These are phyloP conservation scores for Toxicodendron radicans DNA, from an alignment of 345 rosid species.

Conservation along the genomic window DNA sequence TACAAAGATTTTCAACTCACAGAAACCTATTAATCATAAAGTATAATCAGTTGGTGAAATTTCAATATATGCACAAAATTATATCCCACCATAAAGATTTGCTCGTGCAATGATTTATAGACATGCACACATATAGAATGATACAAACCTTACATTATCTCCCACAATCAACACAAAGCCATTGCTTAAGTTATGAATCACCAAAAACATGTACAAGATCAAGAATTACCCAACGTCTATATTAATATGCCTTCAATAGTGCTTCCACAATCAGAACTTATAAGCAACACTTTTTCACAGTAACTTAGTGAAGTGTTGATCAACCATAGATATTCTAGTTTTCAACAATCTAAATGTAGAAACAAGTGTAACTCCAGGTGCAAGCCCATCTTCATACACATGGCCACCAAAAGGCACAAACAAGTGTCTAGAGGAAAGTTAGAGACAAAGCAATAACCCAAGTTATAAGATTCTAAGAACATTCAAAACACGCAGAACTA, in stretches of 20 bases:
- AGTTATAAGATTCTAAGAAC: not conserved
- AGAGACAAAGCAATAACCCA: slow-evolving; percentile 20
- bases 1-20: not conserved
- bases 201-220: not conserved
- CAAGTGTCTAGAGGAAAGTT: slow-evolving; percentile 15
- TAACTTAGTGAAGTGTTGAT: not conserved
- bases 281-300: not conserved
- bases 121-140: not conserved
- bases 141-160: not conserved
- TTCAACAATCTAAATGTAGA: not conserved
- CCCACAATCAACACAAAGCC: not conserved
- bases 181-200: not conserved
- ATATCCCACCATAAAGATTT: not conserved
- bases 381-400: slow-evolving; percentile 7
- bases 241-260: not conserved
- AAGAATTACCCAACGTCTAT: not conserved
- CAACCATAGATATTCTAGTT: not conserved
- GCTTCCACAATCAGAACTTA: not conserved
- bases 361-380: not conserved
- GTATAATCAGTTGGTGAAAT: not conserved
- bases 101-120: not conserved
- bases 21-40: too few species aligned
- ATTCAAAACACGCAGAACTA: slow-evolving; percentile 11
- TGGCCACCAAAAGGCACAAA: slow-evolving; percentile 6
- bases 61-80: not conserved